Conservation (phyloP, 805 yeast genomes). For the Zygosaccharomyces siamensis region DNA sequence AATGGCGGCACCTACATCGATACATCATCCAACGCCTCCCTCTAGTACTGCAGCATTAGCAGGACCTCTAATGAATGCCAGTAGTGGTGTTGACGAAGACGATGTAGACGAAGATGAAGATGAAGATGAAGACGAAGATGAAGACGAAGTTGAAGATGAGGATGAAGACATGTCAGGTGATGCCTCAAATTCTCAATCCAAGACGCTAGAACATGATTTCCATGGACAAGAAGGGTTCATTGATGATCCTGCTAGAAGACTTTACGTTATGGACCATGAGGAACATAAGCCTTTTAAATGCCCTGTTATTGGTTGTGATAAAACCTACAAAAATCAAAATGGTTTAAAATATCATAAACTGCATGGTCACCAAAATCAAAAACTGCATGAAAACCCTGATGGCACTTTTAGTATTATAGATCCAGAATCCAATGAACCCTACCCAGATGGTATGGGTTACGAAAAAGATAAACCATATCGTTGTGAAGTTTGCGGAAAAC, state of each 20-base stretch:
- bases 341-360: slow-evolving; percentile 92
- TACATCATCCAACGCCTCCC: slow-evolving; percentile 18
- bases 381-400: slow-evolving; percentile 81
- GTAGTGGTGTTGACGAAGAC: slow-evolving; percentile 13
- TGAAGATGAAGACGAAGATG: slow-evolving; percentile 24
- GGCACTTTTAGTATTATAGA: slow-evolving; percentile 91
- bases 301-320: slow-evolving; percentile 97
- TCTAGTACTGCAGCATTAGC: slow-evolving; percentile 11
- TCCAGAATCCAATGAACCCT: slow-evolving; percentile 83
- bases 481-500: slow-evolving; percentile 96
- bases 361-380: slow-evolving; percentile 97
- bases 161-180: slow-evolving; percentile 20
- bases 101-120: slow-evolving; percentile 28
- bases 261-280: slow-evolving; percentile 86
- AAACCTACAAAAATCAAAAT: slow-evolving; percentile 94
- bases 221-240: slow-evolving; percentile 59
- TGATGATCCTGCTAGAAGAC: slow-evolving; percentile 93
- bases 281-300: slow-evolving; percentile 95
- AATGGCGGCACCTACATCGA: slow-evolving; percentile 9
- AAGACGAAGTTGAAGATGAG: slow-evolving; percentile 26
- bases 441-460: slow-evolving; percentile 88
- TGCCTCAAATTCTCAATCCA: slow-evolving; percentile 13
- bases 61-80: slow-evolving; percentile 14
- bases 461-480: slow-evolving; percentile 98
- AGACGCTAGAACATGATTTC: slow-evolving; percentile 11